Evolutionary conservation across 2,329 filamentous ascomycete species (phyloP).

Genomic region (Furcasterigmium furcatum): DNA sequence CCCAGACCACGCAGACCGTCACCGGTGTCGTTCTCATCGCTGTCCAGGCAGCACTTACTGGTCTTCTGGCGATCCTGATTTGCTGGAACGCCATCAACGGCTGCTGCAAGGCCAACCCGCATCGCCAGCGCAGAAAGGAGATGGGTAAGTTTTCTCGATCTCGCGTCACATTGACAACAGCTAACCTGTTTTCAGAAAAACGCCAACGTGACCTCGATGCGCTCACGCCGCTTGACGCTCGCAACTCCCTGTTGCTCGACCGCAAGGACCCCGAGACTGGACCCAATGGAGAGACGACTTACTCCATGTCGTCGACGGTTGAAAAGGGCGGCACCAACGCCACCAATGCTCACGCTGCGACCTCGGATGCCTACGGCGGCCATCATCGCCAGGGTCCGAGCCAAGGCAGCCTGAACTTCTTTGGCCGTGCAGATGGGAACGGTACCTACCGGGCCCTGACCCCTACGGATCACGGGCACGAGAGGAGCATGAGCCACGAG

Average conservation of each 20-base stretch:
- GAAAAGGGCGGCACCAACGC: constrained; percentile 26
- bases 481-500: constrained; percentile 28
- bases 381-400: constrained; percentile 15
- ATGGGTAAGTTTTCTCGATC: constrained; percentile 60
- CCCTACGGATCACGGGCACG: constrained; percentile 18
- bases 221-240: constrained; percentile 81
- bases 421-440: constrained; percentile 9
- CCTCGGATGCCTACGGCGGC: constrained; percentile 26
- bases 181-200: constrained; percentile 58
- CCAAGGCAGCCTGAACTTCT: constrained; percentile 9
- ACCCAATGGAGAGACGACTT: constrained; percentile 32
- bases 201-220: constrained; percentile 72
- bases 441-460: constrained; percentile 32
- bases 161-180: constrained; percentile 4
- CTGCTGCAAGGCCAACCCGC: constrained; percentile 84
- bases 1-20: constrained; percentile 89
- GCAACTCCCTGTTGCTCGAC: constrained; percentile 79
- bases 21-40: constrained; percentile 90
- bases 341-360: constrained; percentile 19
- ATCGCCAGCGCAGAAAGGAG: constrained; percentile 84
- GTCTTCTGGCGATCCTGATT: constrained; percentile 80
- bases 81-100: constrained; percentile 82
- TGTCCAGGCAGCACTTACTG: constrained; percentile 84
- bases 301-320: constrained; percentile 36
- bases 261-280: constrained; percentile 29